These are phyloP conservation scores for Moesziomyces sp. DNA, from an alignment of 1,284 basidiomycete species.

Conservation along the genomic window DNA sequence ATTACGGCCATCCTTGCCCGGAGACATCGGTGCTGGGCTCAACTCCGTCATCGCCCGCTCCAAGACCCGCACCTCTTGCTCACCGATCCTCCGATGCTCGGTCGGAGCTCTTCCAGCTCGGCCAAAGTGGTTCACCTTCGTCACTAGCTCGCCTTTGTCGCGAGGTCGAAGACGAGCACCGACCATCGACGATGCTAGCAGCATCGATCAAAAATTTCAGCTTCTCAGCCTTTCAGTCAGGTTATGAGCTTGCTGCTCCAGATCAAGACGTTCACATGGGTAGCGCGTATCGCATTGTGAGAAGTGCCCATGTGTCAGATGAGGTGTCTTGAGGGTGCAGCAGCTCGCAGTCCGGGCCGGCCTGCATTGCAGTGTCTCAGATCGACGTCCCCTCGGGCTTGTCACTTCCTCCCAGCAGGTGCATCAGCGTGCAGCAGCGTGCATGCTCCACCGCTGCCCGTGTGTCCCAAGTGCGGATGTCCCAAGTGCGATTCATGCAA, in stretches of 20 bases:
- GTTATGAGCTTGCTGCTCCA: too few species aligned
- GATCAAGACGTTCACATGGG: too few species aligned
- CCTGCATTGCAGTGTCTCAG: slow-evolving; percentile 4
- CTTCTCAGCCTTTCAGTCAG: too few species aligned
- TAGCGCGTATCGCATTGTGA: too few species aligned
- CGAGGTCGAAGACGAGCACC: too few species aligned
- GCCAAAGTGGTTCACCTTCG: too few species aligned
- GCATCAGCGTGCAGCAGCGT: neutral
- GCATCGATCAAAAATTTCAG: too few species aligned
- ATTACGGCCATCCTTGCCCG: neutral
- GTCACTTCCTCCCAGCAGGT: neutral
- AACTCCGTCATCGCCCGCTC: neutral
- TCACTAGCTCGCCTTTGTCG: too few species aligned
- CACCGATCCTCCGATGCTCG: neutral
- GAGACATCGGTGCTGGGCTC: neutral
- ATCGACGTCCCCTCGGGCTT: neutral
- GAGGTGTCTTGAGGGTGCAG: too few species aligned
- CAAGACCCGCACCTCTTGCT: neutral
- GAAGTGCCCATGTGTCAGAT: too few species aligned
- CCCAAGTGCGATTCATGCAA: neutral
- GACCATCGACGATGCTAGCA: too few species aligned
- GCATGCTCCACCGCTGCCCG: neutral
- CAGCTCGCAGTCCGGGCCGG: neutral
- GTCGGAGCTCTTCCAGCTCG: neutral
- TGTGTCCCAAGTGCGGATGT: neutral